phyloP scores from a whole-genome alignment of 106 monocot genomes.

The Cymbidium sinense region DNA sequence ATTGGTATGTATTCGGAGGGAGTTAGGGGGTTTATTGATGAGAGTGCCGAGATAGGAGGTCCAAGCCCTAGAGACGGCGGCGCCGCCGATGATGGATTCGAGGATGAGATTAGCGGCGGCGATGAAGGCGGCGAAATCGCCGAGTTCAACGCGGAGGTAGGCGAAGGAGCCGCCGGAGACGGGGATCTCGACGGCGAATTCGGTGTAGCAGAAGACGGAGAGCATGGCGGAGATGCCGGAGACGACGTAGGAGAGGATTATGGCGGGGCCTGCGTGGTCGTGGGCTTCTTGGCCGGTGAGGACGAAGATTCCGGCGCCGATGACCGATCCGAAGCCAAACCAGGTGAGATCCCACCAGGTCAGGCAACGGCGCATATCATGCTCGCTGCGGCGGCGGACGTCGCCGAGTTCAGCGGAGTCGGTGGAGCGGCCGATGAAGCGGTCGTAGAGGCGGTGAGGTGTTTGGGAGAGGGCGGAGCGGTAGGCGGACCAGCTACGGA shows the following conservation, averaged over 20 bases:
- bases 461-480: constrained; percentile 30
- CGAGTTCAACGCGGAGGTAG: constrained; percentile 10
- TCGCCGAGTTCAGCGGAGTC: constrained; percentile 29
- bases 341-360: constrained; percentile 74
- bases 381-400: constrained; percentile 26
- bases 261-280: constrained; percentile 56
- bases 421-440: constrained; percentile 37
- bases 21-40: constrained; percentile 18
- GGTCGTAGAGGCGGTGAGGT: constrained; percentile 33
- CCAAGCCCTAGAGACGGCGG: constrained; percentile 39
- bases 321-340: constrained; percentile 69
- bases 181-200: constrained; percentile 12
- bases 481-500: constrained; percentile 43
- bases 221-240: constrained; percentile 29
- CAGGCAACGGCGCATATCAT: constrained; percentile 52
- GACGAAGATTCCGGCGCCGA: constrained; percentile 81
- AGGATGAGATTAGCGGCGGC: constrained; percentile 51
- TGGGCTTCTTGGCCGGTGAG: constrained; percentile 66
- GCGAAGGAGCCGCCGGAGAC: constrained; percentile 8
- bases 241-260: constrained; percentile 57
- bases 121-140: constrained; percentile 52
- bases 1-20: constrained; percentile 23
- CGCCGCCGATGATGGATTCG: constrained; percentile 38
- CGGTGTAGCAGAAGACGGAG: constrained; percentile 13
- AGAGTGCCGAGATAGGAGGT: constrained; percentile 44